Percentiles rank a stretch among this genome's conserved stretches.
These are phyloP conservation scores for barrel medic (Medicago truncatula) DNA, from an alignment of 306 rosid species.

Conservation along the genomic window MtrunA17r5.0-ANR NC_053049.1:2894001-2894500, in stretches of 20 bases:
- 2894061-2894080: too few relatives aligned
- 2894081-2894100: too few relatives aligned
- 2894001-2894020: too few relatives aligned
- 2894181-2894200: neutral
- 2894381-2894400: neutral
- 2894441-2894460: slow-evolving; percentile 60
- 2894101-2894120: too few relatives aligned
- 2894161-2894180: neutral
- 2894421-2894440: slow-evolving; percentile 47
- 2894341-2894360: neutral
- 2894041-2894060: too few relatives aligned
- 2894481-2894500: slow-evolving; percentile 77
- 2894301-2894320: neutral
- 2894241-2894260: too few relatives aligned
- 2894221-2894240: neutral
- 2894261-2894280: neutral
- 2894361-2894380: neutral
- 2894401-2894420: slow-evolving; percentile 67
- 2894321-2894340: neutral
- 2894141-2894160: too few relatives aligned
- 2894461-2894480: slow-evolving; percentile 75
- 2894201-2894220: neutral
- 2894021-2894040: too few relatives aligned
- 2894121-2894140: too few relatives aligned
- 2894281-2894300: neutral